Conservation (phyloP, 768 basidiomycete species). For the Boletus eberwhitei region DNA sequence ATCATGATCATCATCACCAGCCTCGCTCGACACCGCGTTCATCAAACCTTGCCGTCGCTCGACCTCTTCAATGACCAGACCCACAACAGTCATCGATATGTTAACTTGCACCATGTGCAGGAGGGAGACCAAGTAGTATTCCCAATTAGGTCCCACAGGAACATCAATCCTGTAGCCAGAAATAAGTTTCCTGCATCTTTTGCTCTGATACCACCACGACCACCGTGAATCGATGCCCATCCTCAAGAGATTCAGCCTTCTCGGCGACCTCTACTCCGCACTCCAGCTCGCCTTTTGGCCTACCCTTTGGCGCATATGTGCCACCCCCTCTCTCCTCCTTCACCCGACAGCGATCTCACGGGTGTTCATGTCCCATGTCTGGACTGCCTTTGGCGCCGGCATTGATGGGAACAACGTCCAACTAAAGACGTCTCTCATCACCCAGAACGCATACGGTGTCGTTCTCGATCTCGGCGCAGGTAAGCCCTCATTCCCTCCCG, state of each 20-base stretch:
- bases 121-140: background rate
- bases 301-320: slow-evolving; percentile 43
- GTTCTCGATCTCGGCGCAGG: slow-evolving; percentile 72
- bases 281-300: slow-evolving; percentile 38
- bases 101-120: background rate
- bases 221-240: slow-evolving; percentile 11
- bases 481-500: slow-evolving; percentile 19
- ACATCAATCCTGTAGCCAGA: background rate
- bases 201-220: background rate
- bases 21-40: no score
- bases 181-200: background rate
- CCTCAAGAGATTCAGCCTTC: slow-evolving; percentile 30
- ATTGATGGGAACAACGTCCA: slow-evolving; percentile 42
- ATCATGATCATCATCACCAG: background rate
- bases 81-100: no score
- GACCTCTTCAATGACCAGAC: background rate
- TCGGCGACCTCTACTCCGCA: slow-evolving; percentile 42
- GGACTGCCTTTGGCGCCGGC: slow-evolving; percentile 47
- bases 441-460: slow-evolving; percentile 51
- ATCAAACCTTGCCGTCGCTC: background rate
- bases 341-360: slow-evolving; percentile 44
- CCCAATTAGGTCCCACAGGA: background rate
- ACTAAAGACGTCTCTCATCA: slow-evolving; percentile 48
- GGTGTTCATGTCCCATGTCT: slow-evolving; percentile 58
- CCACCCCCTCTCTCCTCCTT: slow-evolving; percentile 44